Base-by-base conservation (phyloP, 345 rosid genomes). In the Populus deltoides region DNA sequence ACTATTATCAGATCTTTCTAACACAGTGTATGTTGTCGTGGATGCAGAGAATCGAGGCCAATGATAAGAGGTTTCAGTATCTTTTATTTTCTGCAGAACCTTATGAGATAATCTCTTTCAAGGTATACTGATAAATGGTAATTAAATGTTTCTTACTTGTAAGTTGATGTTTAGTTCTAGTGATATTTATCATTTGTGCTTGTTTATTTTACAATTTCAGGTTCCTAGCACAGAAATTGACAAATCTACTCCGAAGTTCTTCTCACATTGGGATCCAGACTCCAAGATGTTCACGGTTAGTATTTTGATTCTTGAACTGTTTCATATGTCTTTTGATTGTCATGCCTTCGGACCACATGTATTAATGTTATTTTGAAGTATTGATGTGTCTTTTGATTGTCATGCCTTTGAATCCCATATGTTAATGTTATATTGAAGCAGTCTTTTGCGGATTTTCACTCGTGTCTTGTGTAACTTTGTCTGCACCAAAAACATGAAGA, bases 221-320 rank as follows among this genome's bases (percentile, higher is more conserved):
- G 98, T 96, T 88, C 99, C 99, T 39, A 96, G 98, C 94, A 90
- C 97, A 12, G 97, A 93, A 86, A 91, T 96, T 35, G 99, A 96
- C 79, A 96, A 96, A 83, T 93, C 97, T 75, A 93, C 99, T 68
- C 97, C 97, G 1, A 96, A 96, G 87, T 96, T 93, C 86, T 96
- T 96, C 81, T 92, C 97, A 8, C 99, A 93, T 79, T 93, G 99
- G 98, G 99, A 96, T 88, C 97, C 97, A 1, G 97, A 96, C 88
- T 92, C 98, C 1, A 96, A 96, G 89, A 96, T 93, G 98, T 93
- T 93, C 83, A 93, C 99, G 68, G 99, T 92, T 77, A 84, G 98
- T 86, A 9, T 79, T 74, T 68, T 22, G 5, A 15, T 66, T 39
- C 17, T 43, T 55, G 22, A 31, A 17, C 75, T 66, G 62, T 45